Conservation (phyloP, 192 early-diverging fungal genomes). For the Coemansia sp. region DNA sequence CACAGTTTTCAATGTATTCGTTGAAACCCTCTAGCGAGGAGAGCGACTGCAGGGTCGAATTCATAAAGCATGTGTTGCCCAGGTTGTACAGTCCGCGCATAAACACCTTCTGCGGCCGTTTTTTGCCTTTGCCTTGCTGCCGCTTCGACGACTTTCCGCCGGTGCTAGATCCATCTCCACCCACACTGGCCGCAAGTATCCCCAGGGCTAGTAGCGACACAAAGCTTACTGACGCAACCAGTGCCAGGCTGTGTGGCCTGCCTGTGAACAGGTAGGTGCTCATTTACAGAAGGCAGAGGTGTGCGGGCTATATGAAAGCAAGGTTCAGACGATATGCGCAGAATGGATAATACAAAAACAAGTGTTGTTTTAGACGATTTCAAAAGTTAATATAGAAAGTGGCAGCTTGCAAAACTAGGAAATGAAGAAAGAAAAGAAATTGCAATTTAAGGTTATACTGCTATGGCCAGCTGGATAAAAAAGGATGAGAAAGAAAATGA, state of each 20-base stretch:
- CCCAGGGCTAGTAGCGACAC: slow-evolving; percentile 38
- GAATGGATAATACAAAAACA: too few species aligned
- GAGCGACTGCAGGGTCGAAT: slow-evolving; percentile 67
- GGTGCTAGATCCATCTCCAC: neutral
- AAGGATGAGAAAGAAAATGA: too few species aligned
- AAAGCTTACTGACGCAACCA: slow-evolving; percentile 41
- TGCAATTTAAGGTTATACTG: too few species aligned
- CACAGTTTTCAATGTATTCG: slow-evolving; percentile 46
- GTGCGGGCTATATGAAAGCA: neutral
- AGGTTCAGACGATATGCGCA: neutral
- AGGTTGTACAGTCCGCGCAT: slow-evolving; percentile 74
- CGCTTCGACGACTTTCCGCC: slow-evolving; percentile 3
- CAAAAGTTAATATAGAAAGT: too few species aligned
- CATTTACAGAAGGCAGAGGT: slow-evolving; percentile 5
- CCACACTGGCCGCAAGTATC: slow-evolving; percentile 19
- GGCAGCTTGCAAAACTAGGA: too few species aligned
- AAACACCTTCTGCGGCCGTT: slow-evolving; percentile 37
- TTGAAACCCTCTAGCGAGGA: slow-evolving; percentile 33
- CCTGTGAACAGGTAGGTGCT: slow-evolving; percentile 5
- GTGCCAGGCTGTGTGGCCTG: slow-evolving; percentile 24
- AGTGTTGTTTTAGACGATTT: too few species aligned
- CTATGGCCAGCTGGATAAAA: too few species aligned
- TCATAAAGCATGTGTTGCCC: slow-evolving; percentile 90
- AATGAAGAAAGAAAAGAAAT: too few species aligned
- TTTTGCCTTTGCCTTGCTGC: slow-evolving; percentile 14